These are phyloP conservation scores for Candida golubevii DNA, from an alignment of 805 yeast genomes.

Conservation along the genomic window DNA sequence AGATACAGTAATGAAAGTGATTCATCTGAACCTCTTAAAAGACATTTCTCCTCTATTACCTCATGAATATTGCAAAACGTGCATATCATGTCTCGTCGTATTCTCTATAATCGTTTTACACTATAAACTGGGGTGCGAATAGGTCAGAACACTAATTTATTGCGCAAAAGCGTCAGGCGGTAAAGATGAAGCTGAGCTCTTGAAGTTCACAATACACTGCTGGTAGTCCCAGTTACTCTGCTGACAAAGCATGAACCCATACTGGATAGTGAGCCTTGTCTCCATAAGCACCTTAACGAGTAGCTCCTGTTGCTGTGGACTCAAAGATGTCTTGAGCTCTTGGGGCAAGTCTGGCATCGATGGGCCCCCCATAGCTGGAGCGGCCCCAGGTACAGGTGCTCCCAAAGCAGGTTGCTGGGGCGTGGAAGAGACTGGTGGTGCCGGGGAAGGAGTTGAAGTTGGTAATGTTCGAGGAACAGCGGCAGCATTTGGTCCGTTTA, in stretches of 20 bases:
- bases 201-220: slow-evolving; percentile 65
- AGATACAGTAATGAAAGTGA: too few relatives aligned
- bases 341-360: slow-evolving; percentile 47
- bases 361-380: slow-evolving; percentile 8
- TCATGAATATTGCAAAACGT: too few relatives aligned
- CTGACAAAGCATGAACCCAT: slow-evolving; percentile 76
- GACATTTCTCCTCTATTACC: too few relatives aligned
- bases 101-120: too few relatives aligned
- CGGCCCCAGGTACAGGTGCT: not conserved
- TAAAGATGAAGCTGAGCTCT: slow-evolving; percentile 52
- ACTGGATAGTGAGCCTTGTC: slow-evolving; percentile 75
- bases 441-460: slow-evolving; percentile 2
- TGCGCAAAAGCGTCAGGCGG: slow-evolving; percentile 37
- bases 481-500: slow-evolving; percentile 4
- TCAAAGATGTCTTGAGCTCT: slow-evolving; percentile 49
- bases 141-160: too few relatives aligned
- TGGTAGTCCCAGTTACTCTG: slow-evolving; percentile 84
- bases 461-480: slow-evolving; percentile 5
- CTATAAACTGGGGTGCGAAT: too few relatives aligned
- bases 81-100: too few relatives aligned
- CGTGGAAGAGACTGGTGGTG: slow-evolving; percentile 6
- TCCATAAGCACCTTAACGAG: slow-evolving; percentile 61
- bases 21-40: too few relatives aligned
- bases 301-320: slow-evolving; percentile 56
- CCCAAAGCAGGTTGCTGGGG: not conserved